Evolutionary conservation across 345 rosid species (phyloP).

Genomic region (Sonneratia alba): DNA sequence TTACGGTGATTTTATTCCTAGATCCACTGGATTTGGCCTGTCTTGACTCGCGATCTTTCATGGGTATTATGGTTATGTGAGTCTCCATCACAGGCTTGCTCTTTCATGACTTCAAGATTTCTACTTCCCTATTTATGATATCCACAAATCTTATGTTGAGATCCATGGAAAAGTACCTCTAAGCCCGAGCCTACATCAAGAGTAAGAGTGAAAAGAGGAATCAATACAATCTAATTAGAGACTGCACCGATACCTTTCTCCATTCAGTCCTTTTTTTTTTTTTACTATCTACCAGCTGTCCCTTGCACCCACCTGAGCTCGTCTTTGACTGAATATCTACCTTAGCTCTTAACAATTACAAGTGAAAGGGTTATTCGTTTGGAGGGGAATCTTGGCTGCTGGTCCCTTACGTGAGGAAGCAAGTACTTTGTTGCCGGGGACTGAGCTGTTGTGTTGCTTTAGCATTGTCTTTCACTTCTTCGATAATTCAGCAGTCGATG

Average conservation of each 20-base stretch:
- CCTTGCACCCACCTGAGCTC: no score
- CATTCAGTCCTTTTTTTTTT: no score
- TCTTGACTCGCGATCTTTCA: no score
- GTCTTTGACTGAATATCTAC: no score
- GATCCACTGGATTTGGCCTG: no score
- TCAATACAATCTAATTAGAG: no score
- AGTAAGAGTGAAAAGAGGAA: no score
- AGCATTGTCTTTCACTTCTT: no score
- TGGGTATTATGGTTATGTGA: not conserved
- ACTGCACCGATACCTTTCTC: no score
- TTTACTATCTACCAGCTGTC: no score
- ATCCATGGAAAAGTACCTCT: no score
- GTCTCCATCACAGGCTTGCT: not conserved
- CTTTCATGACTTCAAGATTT: not conserved
- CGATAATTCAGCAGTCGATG: not conserved
- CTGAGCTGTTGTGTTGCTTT: not conserved
- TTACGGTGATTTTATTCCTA: not conserved
- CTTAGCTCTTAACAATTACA: not conserved
- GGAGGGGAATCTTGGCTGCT: not conserved
- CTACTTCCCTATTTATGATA: not conserved
- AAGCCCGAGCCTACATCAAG: no score
- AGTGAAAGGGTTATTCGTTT: not conserved
- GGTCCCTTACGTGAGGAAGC: not conserved
- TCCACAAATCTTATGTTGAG: not conserved
- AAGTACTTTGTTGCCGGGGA: not conserved